Conservation (phyloP, 305 asterid genomes). For the Fraxinus albicans region DNA sequence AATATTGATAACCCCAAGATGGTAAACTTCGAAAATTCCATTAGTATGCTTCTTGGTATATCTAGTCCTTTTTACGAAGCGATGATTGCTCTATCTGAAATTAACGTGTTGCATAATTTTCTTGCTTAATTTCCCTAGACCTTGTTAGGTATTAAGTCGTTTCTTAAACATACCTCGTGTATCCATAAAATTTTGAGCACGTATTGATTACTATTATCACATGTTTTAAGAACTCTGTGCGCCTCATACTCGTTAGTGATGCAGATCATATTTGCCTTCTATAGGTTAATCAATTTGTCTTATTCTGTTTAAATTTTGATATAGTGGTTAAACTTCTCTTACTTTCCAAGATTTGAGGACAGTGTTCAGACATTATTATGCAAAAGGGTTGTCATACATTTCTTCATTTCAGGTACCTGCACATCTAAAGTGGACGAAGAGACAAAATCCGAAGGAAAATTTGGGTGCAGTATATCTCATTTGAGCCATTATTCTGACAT, state of each 20-base stretch:
- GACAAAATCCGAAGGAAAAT: conserved; percentile 38
- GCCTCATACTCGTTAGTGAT: not conserved
- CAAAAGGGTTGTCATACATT: not conserved
- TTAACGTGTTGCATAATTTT: not conserved
- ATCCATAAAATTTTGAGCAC: not conserved
- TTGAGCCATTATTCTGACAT: conserved; percentile 64
- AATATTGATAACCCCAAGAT: not conserved
- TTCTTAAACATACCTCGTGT: not conserved
- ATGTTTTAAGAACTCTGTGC: not conserved
- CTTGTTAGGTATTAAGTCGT: not conserved
- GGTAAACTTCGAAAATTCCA: not conserved
- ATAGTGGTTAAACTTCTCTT: not conserved
- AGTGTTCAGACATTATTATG: not conserved
- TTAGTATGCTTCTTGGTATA: not conserved
- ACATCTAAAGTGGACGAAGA: conserved; percentile 38
- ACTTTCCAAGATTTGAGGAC: not conserved
- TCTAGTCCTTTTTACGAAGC: not conserved
- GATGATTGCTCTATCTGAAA: not conserved
- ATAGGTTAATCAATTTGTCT: not conserved
- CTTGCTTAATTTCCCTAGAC: not conserved
- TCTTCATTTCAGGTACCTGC: conserved; percentile 37
- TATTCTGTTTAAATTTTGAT: not conserved
- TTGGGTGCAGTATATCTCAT: conserved; percentile 78
- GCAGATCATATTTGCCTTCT: not conserved
- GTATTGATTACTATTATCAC: not conserved